Conservation (phyloP, 768 basidiomycete species). For the Gloeophyllum trabeum region DNA sequence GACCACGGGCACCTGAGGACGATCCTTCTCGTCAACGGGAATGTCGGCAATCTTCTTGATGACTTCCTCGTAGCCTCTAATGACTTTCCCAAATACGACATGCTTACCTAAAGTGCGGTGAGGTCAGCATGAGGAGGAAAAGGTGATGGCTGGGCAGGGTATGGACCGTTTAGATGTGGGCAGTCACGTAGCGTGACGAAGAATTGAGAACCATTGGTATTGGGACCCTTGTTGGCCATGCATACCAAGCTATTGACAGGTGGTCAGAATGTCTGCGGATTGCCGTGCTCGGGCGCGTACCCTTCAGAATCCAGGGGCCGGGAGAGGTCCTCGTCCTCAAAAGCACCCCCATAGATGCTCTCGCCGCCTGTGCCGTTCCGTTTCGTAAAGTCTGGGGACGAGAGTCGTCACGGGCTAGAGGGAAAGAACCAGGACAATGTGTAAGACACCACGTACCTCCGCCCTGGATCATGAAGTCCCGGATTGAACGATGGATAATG, state of each 20-base stretch:
- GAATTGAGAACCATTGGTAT: slow-evolving; percentile 83
- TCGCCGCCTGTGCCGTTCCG: slow-evolving; percentile 70
- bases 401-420: too few relatives aligned
- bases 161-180: slow-evolving; percentile 61
- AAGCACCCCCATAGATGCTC: slow-evolving; percentile 68
- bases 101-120: slow-evolving; percentile 36
- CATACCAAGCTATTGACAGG: slow-evolving; percentile 49
- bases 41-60: slow-evolving; percentile 48
- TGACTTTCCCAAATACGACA: slow-evolving; percentile 37
- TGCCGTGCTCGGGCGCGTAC: slow-evolving; percentile 18
- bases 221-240: slow-evolving; percentile 82
- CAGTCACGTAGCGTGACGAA: slow-evolving; percentile 75
- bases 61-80: slow-evolving; percentile 52
- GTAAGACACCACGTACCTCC: slow-evolving; percentile 36
- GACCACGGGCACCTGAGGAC: slow-evolving; percentile 54
- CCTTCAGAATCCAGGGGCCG: slow-evolving; percentile 56
- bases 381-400: slow-evolving; percentile 1
- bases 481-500: slow-evolving; percentile 70
- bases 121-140: neutral
- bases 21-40: slow-evolving; percentile 64
- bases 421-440: too few relatives aligned
- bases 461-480: slow-evolving; percentile 72
- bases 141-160: too few relatives aligned
- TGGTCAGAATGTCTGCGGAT: neutral
- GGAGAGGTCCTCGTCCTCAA: slow-evolving; percentile 67